Base-by-base conservation (phyloP, 371 early-diverging fungal genomes). In the Massospora cicadina region DNA sequence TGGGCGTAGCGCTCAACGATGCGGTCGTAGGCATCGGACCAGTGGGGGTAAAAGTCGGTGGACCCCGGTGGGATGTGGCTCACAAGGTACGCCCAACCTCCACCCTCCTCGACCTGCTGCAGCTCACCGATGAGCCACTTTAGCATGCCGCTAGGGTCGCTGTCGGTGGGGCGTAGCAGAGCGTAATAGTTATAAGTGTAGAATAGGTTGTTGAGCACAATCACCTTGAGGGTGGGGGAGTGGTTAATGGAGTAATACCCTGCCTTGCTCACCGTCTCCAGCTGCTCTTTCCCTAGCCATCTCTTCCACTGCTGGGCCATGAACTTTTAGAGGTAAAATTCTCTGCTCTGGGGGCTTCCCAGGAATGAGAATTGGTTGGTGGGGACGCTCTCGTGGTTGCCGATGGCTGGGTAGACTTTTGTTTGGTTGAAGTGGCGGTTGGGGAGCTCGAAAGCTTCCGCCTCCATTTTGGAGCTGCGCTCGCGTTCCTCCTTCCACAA, bases 401-500 rank as follows among this genome's bases (percentile, higher is more conserved):
- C 70, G 33, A 70, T 55, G 29, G 61, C 55, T 27, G 65, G 67
- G 56, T 80, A 82, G 1, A 82, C 63, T 30, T 68, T 69, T 3
- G 76, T 60, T 17, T 76, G 71, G 2, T 28, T 10, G 24, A 64
- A 54, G 32, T 64, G 24, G n/a, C 17, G 23, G 13, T 64, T 21
- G n/a, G 57, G 29, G 2, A 55, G 1, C 74, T 43, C 21, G 68
- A 30, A 21, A 64, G 58, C 72, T 13, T 69, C 62, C 0, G 72
- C 71, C 62, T 79, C 76, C 23, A 73, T 73, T 5, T 70, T 60
- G 23, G 73, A 65, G 2, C 79, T 78, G 0, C 68, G 60, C 1
- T 65, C 66, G 43, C 64, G 65, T 53, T 65, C 67, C 65, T 73
- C 68, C 23, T 69, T 64, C 83, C 83, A 83, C 10, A 81, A 73